Base-by-base conservation (phyloP, 352 stramenopile species). In the Phytopythium aichiense region DNA sequence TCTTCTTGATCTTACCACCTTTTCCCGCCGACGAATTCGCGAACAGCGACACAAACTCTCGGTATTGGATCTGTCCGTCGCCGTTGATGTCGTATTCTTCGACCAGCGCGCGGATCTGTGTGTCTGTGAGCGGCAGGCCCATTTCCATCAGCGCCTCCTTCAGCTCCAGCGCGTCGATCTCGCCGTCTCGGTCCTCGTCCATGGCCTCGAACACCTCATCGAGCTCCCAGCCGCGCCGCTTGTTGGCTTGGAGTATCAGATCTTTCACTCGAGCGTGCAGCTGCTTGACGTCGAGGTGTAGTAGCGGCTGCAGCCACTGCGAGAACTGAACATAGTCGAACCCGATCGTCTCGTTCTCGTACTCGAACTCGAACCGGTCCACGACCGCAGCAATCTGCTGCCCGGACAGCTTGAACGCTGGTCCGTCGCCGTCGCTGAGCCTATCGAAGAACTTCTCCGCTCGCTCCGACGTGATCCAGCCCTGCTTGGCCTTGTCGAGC, bases 311-410 rank as follows among this genome's bases (percentile, higher is more conserved):
- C 2, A 91, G 49, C 83, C 83, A 92, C 23, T 71, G 72, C 4
- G 77, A 77, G 64, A 89, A 87, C 64, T 89, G 77, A 22, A 81
- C 57, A 50, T 92, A 92, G 50, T 92, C 83, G 38, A 89, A 74
- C 2, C 76, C 81, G 22, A 86, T 67, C 35, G 69, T 68, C 31
- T 68, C 60, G 11, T 82, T 84, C 15, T 76, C 76, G 59, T 84
- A 89, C 35, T 89, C 80, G 62, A 87, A 92, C 50, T 88, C 78
- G 40, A 92, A 92, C 0, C 80, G 67, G 56, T 89, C 73, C 1
- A 80, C 62, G 2, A 92, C 57, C 4, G 50, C 38, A 7, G 58
- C 54, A 4, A 87, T 52, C 12, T 90, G 73, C 23, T 71, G 58
- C 0, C 42, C 43, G 5, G 60, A 69, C 22, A 92, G 60, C 8